Base-by-base conservation (phyloP, 495 filamentous ascomycete species). In the Aspergillus heteromorphus region DNA sequence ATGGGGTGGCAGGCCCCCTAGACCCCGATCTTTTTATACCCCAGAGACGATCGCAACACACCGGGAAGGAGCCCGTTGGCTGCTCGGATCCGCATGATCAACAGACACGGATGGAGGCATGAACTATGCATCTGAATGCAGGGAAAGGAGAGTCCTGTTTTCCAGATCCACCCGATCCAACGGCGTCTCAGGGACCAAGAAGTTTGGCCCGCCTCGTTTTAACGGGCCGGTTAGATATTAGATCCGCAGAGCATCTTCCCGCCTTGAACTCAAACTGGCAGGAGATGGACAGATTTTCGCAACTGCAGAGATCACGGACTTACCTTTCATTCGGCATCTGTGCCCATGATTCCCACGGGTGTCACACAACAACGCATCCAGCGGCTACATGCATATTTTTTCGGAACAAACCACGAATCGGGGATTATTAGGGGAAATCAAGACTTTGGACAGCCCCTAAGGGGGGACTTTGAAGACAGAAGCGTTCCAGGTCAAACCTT, bases 351-450 rank as follows among this genome's bases (percentile, higher is more conserved):
- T 20, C 40, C 56, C 42, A 38, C 10, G 5, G 43, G 16, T 17
- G 61, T 64, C 45, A 48, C 56, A 63, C 61, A 60, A 60, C 57
- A 59, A 61, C 61, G 61, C 56, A 64, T 57, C 38, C 53, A 54
- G 58, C 61, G 58, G 61, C 55, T 64, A 61, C 49, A 25, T 58
- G 58, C 61, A 64, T 49, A 13, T 55, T 50, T 42, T 18, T 45
- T 54, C 57, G 55, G 58, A 61, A 54, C 47, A 25, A 48, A 53
- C 58, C 55, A 61, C 58, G 53, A 61, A 61, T 64, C 49, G 58
- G 55, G 53, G 51, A 60, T 60, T 58, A 58, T 36, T 34, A 54
- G 47, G 49, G 47, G 40, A 23, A 45, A 51, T 56, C 29, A 51
- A 40, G 48, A 53, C 41, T 19, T 11, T 19, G 29, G 53, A 50